Evolutionary conservation across 2,329 filamentous ascomycete species (phyloP).

Genomic region (Fusarium equiseti): DNA sequence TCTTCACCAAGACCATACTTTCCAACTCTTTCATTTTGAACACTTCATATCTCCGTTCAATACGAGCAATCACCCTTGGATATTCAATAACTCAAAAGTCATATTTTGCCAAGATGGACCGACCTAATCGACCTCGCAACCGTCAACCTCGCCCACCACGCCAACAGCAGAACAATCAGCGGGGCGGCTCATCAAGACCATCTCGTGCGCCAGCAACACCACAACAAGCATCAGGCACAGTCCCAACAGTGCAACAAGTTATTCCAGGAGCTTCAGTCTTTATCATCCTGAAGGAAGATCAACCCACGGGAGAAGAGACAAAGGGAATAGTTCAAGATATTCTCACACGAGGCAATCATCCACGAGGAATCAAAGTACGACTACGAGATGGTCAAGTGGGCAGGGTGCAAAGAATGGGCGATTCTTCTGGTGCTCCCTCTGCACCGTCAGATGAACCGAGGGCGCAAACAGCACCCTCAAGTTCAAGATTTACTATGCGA

Average conservation of each 20-base stretch:
- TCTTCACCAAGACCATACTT: background rate
- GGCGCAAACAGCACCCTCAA: conserved; percentile 29
- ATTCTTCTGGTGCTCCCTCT: conserved; percentile 16
- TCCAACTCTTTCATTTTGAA: background rate
- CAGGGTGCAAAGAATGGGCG: conserved; percentile 74
- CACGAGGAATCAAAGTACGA: conserved; percentile 82
- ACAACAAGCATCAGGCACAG: conserved; percentile 53
- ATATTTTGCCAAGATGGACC: conserved; percentile 46
- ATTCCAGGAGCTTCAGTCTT: conserved; percentile 73
- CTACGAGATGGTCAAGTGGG: conserved; percentile 78
- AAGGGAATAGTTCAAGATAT: conserved; percentile 74
- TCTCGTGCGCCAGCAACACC: conserved; percentile 48
- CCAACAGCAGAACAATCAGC: conserved; percentile 38
- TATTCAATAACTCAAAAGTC: background rate
- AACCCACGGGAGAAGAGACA: conserved; percentile 79
- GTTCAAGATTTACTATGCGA: conserved; percentile 48
- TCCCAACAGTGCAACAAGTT: conserved; percentile 66
- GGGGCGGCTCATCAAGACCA: conserved; percentile 31
- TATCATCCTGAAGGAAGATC: conserved; percentile 81
- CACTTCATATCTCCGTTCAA: background rate
- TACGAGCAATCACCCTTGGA: background rate
- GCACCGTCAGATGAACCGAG: background rate
- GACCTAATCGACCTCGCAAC: conserved; percentile 52
- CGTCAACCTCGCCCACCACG: conserved; percentile 49
- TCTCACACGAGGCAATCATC: conserved; percentile 79